A percentile compares a stretch with the other conserved stretches of the same genome.
Conservation (phyloP, 192 early-diverging fungal species). For the Backusella tuberculispora region DNA sequence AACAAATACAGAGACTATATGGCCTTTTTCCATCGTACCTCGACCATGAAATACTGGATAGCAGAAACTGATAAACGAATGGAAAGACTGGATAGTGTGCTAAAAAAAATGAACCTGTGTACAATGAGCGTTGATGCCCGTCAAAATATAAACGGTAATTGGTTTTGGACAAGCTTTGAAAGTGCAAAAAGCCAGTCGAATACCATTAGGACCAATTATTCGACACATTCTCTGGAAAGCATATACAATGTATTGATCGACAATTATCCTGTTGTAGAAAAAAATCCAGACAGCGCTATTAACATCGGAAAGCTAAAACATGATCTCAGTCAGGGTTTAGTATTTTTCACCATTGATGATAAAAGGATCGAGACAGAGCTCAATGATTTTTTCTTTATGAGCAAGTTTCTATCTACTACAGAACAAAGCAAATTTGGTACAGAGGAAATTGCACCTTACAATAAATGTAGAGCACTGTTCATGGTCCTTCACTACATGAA, state of each 20-base stretch:
- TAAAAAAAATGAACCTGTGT: not conserved
- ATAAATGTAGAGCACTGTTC: slow-evolving; percentile 3
- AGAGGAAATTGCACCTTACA: not conserved
- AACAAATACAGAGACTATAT: slow-evolving; percentile 2
- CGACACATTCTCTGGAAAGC: not conserved
- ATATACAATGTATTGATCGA: slow-evolving; percentile 7
- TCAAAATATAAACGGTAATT: not conserved
- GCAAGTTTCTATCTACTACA: not conserved
- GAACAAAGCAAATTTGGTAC: not conserved
- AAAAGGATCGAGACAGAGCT: not conserved
- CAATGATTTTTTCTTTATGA: not conserved
- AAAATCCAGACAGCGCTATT: not conserved
- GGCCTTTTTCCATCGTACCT: not conserved
- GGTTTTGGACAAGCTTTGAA: not conserved
- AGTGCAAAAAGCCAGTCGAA: not conserved
- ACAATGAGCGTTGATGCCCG: not conserved
- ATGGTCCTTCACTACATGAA: slow-evolving; percentile 11
- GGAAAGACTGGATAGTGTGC: not conserved
- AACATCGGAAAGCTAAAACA: not conserved
- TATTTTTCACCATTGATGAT: not conserved
- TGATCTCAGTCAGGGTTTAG: not conserved
- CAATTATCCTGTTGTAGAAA: not conserved
- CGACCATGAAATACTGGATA: slow-evolving; percentile 5
- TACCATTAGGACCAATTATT: not conserved
- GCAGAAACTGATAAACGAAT: not conserved